Base-by-base conservation (phyloP, 139 green algal genomes). In the Chlamydomonas schloesseri region DNA sequence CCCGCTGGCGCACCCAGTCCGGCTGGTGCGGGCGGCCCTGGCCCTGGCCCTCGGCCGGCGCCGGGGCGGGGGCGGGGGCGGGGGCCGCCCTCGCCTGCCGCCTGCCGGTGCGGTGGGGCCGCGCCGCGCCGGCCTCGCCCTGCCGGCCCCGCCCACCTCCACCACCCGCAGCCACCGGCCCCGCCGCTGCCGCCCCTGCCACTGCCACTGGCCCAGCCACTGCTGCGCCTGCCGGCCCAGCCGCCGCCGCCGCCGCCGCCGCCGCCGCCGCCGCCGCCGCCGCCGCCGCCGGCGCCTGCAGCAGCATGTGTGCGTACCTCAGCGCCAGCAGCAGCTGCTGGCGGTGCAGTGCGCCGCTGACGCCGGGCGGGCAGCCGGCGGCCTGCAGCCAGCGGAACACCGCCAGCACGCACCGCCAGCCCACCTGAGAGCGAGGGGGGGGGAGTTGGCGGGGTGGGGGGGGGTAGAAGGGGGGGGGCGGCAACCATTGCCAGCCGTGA, bases 281-380 rank as follows among this genome's bases (percentile, higher is more conserved):
- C 9, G 31, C n/a, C 50, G 14, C 73, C 50, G 73, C 73, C 29
- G 72, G 31, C 46, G 34, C 31, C 26, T 64, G 31, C 37, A 58
- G 8, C 60, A 15, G 34, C 42, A 67, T 13, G 42, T 50, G n/a
- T 21, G 65, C 18, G 64, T 53, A 65, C 46, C 64, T 65, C 34
- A 86, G 80, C 20, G 36, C 68, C 21, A 81, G 34, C 55, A 80
- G 50, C 73, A 88, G 87, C 81, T 90, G 87, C 65, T 81, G 65
- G 29, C 87, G 81, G 67, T 90, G 87, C 29, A 75, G 47, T 6
- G 81, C 80, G 29, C 87, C 87, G 21, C 58, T 74, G 10, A 90
- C 80, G 34, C 47, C 86, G 6, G 24, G 23, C 5, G 87, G 87
- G 74, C 58, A 81, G 37, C 67, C 73, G 42, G 88, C 80, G 28